Percentiles rank a stretch among this genome's conserved stretches.
These are phyloP conservation scores for Nannochloropsis gaditana DNA, from an alignment of 108 stramenopile genomes.

Conservation along the genomic window DNA sequence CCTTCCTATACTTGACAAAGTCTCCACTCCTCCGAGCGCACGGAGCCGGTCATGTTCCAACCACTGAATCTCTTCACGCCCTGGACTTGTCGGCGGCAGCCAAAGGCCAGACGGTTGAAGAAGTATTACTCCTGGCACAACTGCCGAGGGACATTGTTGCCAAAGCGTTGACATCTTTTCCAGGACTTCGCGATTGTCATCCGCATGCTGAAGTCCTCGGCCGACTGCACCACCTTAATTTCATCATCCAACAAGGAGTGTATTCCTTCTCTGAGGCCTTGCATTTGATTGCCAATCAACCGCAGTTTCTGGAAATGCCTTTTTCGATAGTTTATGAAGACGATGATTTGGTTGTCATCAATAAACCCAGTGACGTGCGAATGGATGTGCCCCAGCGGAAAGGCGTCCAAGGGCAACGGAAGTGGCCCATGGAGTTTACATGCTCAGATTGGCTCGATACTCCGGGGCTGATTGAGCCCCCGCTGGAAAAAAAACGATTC, in stretches of 20 bases:
- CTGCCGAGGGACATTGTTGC: background rate
- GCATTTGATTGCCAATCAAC: background rate
- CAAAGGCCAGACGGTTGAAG: constrained; percentile 3
- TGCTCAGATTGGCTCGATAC: constrained; percentile 10
- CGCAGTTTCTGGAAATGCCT: background rate
- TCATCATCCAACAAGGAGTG: background rate
- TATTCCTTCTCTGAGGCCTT: background rate
- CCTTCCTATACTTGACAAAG: too few relatives aligned
- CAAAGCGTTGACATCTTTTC: background rate
- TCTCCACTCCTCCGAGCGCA: too few relatives aligned
- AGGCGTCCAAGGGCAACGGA: background rate
- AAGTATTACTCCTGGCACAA: background rate
- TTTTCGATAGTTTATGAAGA: constrained; percentile 14
- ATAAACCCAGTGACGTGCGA: background rate
- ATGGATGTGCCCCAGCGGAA: constrained; percentile 17
- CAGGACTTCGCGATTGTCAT: background rate
- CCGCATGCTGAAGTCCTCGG: background rate
- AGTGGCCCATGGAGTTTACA: constrained; percentile 10
- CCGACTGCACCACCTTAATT: background rate
- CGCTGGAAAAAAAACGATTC: background rate
- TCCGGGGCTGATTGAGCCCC: constrained; percentile 9
- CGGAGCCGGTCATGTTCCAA: background rate
- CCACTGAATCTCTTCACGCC: background rate
- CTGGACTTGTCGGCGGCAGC: constrained; percentile 16
- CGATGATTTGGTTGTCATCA: background rate